These are phyloP conservation scores for Wickerhamomyces sydowiorum DNA, from an alignment of 805 yeast genomes.

Conservation along the genomic window DNA sequence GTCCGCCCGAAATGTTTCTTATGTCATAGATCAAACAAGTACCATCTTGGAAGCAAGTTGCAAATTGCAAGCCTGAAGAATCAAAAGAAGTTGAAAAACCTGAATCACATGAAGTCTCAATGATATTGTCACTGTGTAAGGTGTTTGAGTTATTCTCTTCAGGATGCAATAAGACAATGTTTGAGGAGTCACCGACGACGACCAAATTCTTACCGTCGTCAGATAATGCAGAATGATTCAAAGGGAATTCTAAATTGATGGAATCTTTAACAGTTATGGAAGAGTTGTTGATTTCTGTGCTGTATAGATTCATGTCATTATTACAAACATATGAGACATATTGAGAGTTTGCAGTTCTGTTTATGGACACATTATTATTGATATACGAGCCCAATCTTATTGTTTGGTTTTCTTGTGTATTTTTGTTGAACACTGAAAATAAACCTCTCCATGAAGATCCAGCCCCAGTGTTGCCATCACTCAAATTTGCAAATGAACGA, in stretches of 20 bases:
- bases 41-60: conserved; percentile 86
- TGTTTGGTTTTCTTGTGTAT: conserved; percentile 40
- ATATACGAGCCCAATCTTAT: conserved; percentile 73
- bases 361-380: conserved; percentile 68
- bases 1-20: conserved; percentile 46
- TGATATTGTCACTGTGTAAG: conserved; percentile 28
- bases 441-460: conserved; percentile 52
- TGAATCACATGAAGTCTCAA: conserved; percentile 60
- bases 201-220: conserved; percentile 55
- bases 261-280: conserved; percentile 38
- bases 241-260: conserved; percentile 52
- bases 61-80: conserved; percentile 67
- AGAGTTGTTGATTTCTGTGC: conserved; percentile 49
- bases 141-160: conserved; percentile 27
- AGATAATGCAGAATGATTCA: conserved; percentile 68
- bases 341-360: conserved; percentile 35
- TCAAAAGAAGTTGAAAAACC: conserved; percentile 83
- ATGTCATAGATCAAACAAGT: conserved; percentile 70
- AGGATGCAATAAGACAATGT: conserved; percentile 47
- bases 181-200: conserved; percentile 74
- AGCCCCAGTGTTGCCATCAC: conserved; percentile 22
- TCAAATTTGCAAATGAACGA: background rate
- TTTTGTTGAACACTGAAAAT: conserved; percentile 50
- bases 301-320: conserved; percentile 71
- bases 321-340: conserved; percentile 70